A percentile compares a stretch with the other conserved stretches of the same genome.
Conservation (phyloP, 306 rosid genomes). For the Amphicarpaea edgeworthii region DNA sequence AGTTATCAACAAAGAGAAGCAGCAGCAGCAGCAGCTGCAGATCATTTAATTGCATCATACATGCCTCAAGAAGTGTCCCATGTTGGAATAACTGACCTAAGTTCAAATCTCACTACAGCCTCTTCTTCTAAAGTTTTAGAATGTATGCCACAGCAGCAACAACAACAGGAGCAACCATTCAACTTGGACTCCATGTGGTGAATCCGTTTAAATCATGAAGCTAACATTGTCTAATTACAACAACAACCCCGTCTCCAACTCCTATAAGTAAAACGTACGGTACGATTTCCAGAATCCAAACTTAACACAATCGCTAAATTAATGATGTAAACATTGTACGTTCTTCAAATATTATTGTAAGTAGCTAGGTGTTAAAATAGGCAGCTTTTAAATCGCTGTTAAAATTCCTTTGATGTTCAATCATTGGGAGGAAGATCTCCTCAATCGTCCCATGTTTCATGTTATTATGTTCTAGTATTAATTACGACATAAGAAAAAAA, state of each 20-base stretch:
- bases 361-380: slow-evolving; percentile 24
- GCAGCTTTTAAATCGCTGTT: slow-evolving; percentile 1
- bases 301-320: slow-evolving; percentile 25
- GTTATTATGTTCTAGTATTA: slow-evolving; percentile 24
- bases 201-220: slow-evolving; percentile 42
- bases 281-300: background rate
- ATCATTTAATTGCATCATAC: slow-evolving; percentile 43
- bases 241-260: slow-evolving; percentile 1
- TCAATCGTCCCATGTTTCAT: slow-evolving; percentile 12
- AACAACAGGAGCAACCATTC: slow-evolving; percentile 80
- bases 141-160: slow-evolving; percentile 54
- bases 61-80: slow-evolving; percentile 57
- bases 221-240: slow-evolving; percentile 48
- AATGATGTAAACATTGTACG: slow-evolving; percentile 24
- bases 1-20: slow-evolving; percentile 62
- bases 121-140: slow-evolving; percentile 72
- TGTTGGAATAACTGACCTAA: slow-evolving; percentile 51
- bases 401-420: background rate
- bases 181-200: slow-evolving; percentile 94
- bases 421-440: slow-evolving; percentile 6
- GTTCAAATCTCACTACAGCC: slow-evolving; percentile 63
- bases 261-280: slow-evolving; percentile 38
- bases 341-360: slow-evolving; percentile 17
- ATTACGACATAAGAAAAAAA: background rate
- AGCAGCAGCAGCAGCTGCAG: slow-evolving; percentile 29